Evolutionary conservation across 2,329 filamentous ascomycete genomes (phyloP), one percentile per base, ranked within the genome.

Genomic region (Seiridium cupressi): DNA sequence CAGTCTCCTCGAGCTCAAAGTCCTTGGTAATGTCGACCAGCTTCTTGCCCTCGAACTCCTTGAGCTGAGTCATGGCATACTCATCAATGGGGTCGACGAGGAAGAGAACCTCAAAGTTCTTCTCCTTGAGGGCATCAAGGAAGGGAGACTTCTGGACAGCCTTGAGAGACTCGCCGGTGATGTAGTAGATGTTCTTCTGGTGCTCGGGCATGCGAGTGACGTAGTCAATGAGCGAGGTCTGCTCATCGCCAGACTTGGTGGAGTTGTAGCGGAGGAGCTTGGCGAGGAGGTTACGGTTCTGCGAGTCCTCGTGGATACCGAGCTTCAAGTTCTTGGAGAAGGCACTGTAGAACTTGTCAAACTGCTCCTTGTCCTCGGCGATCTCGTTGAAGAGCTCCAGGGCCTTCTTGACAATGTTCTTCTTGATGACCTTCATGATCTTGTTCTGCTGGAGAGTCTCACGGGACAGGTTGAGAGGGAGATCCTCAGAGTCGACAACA

Each of bases 391-490:
- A 99, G 79, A 99, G 92, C 87, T 99, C 95, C 68, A 99, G 92
- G 68, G 92, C 92, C 92, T 99, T 99, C 93, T 98, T 99, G 87
- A 99, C 93, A 68, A 99, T 97, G 90, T 99, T 99, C 93, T 99
- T 99, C 89, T 96, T 96, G 88, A 98, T 98, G 80, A 98, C 95
- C 91, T 98, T 98, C 95, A 98, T 98, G 87, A 99, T 99, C 93
- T 98, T 98, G 91, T 98, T 99, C 87, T 98, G 95, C 84, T 99
- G 95, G 55, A 99, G 92, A 61, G 94, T 98, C 89, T 99, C 95
- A 90, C 95, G 95, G 75, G 95, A 98, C 84, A 99, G 82, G 89
- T 99, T 99, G 80, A 99, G 91, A 72, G 95, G 95, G 65, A 99
- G 91, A 79, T 99, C 95, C 88, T 99, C 95, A 74, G 95, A 99